phyloP scores from a whole-genome alignment of 768 basidiomycete species.

The Pulveroboletus sp. region DNA sequence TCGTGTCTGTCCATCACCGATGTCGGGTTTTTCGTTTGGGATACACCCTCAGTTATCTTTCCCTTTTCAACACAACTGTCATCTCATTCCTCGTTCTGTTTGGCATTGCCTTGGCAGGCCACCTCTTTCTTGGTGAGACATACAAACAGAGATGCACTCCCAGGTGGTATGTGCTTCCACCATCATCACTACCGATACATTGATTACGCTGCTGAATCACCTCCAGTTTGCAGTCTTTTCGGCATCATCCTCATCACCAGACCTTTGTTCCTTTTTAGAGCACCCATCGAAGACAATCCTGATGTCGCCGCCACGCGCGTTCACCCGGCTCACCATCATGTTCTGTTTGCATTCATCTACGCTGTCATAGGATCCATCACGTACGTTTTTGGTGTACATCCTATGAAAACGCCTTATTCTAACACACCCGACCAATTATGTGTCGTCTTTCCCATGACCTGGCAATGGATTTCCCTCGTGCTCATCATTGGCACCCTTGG shows the following conservation, averaged over 20 bases:
- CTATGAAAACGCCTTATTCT: too few relatives aligned
- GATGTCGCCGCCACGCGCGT: constrained; percentile 63
- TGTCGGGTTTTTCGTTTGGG: constrained; percentile 67
- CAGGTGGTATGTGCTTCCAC: constrained; percentile 36
- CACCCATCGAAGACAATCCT: constrained; percentile 1
- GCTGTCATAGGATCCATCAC: constrained; percentile 26
- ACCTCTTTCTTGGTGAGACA: constrained; percentile 62
- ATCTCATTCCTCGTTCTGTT: constrained; percentile 75
- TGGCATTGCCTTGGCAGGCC: constrained; percentile 59
- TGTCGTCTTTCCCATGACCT: constrained; percentile 17
- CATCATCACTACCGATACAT: too few relatives aligned
- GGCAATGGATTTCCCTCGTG: constrained; percentile 14
- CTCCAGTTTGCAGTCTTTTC: constrained; percentile 56
- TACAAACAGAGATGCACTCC: constrained; percentile 52
- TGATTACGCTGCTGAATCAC: neutral
- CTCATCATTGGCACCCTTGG: constrained; percentile 17
- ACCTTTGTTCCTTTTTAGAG: constrained; percentile 71
- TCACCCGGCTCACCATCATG: constrained; percentile 69
- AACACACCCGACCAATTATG: too few relatives aligned
- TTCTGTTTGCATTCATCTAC: constrained; percentile 58
- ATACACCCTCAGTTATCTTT: constrained; percentile 64
- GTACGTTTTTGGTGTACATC: constrained; percentile 3
- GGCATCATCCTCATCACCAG: constrained; percentile 84
- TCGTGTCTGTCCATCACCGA: neutral
- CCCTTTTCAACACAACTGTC: constrained; percentile 38